Conservation (phyloP, 352 stramenopile genomes). For the Saprolegnia parasitica region DNA sequence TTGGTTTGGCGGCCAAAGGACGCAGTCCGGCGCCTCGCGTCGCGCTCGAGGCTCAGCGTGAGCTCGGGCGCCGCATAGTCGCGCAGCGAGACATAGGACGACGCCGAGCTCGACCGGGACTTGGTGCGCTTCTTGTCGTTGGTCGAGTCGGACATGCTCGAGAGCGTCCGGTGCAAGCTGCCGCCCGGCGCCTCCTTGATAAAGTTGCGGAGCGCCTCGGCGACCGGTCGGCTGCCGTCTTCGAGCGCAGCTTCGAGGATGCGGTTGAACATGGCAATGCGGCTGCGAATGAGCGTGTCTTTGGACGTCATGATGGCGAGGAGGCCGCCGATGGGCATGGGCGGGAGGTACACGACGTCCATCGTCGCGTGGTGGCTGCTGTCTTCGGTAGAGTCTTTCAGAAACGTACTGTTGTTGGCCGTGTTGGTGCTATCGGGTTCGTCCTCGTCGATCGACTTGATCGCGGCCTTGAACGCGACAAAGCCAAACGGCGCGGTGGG, state of each 20-base stretch:
- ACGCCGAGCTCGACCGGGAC: background rate
- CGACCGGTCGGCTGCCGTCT: slow-evolving; percentile 52
- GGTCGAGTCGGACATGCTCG: slow-evolving; percentile 1
- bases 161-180: slow-evolving; percentile 23
- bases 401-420: too few relatives aligned
- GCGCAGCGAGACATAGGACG: slow-evolving; percentile 61
- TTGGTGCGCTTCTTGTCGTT: background rate
- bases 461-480: slow-evolving; percentile 5
- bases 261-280: slow-evolving; percentile 64
- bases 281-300: slow-evolving; percentile 54
- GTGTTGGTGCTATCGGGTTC: too few relatives aligned
- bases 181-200: slow-evolving; percentile 70
- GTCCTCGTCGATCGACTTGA: slow-evolving; percentile 16
- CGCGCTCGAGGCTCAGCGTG: slow-evolving; percentile 56
- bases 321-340: slow-evolving; percentile 53
- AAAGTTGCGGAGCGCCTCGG: slow-evolving; percentile 63
- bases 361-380: background rate
- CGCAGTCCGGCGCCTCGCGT: slow-evolving; percentile 55
- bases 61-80: slow-evolving; percentile 73
- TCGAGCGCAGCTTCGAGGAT: slow-evolving; percentile 66
- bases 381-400: too few relatives aligned
- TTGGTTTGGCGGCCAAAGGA: slow-evolving; percentile 37
- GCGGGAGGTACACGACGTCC: slow-evolving; percentile 38
- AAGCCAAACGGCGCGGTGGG: slow-evolving; percentile 27
- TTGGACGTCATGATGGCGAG: slow-evolving; percentile 54